phyloP scores from a whole-genome alignment of 306 rosid species.

The Quercus berberidifolia region DNA sequence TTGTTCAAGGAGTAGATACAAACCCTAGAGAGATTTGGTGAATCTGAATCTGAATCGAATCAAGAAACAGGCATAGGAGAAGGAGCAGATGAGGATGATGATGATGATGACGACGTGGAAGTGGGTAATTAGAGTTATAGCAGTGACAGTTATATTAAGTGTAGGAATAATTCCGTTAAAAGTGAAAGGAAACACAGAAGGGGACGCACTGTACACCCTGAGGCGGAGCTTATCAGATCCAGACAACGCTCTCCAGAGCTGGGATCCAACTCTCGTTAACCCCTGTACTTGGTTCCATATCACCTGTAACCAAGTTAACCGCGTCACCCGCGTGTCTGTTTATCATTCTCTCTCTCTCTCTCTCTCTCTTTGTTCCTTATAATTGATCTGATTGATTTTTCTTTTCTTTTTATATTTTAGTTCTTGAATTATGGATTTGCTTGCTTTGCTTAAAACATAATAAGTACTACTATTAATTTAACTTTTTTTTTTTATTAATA shows the following conservation, averaged over 20 bases:
- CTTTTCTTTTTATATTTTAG: not conserved
- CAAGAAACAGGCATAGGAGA: no score
- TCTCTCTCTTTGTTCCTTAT: not conserved
- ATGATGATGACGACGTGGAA: not conserved
- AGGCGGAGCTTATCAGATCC: conserved; percentile 81
- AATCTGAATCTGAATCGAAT: no score
- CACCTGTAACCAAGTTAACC: conserved; percentile 87
- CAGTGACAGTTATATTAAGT: no score
- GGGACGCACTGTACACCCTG: conserved; percentile 82
- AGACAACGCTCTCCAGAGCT: conserved; percentile 83
- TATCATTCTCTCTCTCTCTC: conserved; percentile 2
- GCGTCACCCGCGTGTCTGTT: conserved; percentile 81
- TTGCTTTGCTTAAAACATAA: no score
- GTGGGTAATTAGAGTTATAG: conserved; percentile 17
- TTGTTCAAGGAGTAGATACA: no score
- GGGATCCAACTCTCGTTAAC: conserved; percentile 96
- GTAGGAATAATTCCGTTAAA: no score
- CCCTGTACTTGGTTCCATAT: conserved; percentile 99
- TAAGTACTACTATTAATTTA: no score
- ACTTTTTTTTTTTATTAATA: no score
- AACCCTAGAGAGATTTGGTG: no score
- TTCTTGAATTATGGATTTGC: no score
- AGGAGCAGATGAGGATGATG: not conserved
- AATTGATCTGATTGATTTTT: not conserved
- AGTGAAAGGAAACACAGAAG: conserved; percentile 68